phyloP scores from a whole-genome alignment of 805 yeast genomes.

The Lipomyces orientalis region DNA sequence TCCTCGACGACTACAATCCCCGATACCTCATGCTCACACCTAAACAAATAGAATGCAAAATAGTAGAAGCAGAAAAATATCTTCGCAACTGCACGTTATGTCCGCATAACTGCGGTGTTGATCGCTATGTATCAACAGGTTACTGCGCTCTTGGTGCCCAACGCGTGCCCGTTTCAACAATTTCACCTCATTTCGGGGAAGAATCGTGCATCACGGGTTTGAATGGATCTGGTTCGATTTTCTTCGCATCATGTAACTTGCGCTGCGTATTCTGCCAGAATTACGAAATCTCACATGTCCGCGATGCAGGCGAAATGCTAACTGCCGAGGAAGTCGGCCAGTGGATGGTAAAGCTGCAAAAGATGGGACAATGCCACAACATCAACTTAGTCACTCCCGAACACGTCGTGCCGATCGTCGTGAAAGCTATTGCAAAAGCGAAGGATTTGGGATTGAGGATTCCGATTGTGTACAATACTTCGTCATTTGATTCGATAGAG shows the following conservation, averaged over 20 bases:
- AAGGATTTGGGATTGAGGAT: constrained; percentile 31
- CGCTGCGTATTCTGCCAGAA: constrained; percentile 39
- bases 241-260: constrained; percentile 38
- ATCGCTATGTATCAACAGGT: constrained; percentile 35
- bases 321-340: constrained; percentile 36
- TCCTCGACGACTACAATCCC: constrained; percentile 37
- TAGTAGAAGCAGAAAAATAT: constrained; percentile 24
- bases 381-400: constrained; percentile 39
- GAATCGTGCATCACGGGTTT: constrained; percentile 36
- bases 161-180: constrained; percentile 32
- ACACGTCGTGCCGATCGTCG: constrained; percentile 38
- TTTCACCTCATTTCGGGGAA: constrained; percentile 39
- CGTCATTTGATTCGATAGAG: constrained; percentile 36
- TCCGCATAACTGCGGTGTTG: constrained; percentile 37
- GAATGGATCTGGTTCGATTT: constrained; percentile 39
- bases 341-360: constrained; percentile 39
- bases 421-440: constrained; percentile 35
- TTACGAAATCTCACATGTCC: constrained; percentile 36
- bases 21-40: constrained; percentile 20
- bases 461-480: constrained; percentile 38
- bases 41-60: constrained; percentile 19
- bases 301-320: constrained; percentile 36
- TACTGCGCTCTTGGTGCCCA: constrained; percentile 36
- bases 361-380: constrained; percentile 36
- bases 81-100: constrained; percentile 34